Evolutionary conservation across 257 asterid species (phyloP), one percentile per base, ranked within the genome.

Genomic region (Cordia subcordata): DNA sequence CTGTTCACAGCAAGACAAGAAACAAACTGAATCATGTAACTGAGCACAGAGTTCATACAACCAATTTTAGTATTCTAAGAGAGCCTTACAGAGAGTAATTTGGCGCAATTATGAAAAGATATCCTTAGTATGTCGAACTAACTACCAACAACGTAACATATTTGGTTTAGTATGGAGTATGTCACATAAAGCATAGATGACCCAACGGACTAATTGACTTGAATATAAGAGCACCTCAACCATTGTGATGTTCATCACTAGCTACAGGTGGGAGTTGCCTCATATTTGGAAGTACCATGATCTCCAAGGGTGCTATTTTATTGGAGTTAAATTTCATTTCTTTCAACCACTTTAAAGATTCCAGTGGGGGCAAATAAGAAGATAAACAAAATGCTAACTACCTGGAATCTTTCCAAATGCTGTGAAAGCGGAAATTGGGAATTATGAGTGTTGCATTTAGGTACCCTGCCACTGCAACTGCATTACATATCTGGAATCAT

Each of bases 331-430:
- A 49, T 49, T 21, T 49, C 20, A 49, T 8, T 49, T 17, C 6
- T 27, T n/a, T 49, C 11, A 49, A 19, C 20, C 20, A 21, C 20
- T 49, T 49, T 18, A 49, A 4, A 49, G 20, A 8, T 15, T 27
- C 35, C 35, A 1, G 35, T 9, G 16, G 54, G 11, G 53, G 22
- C 2, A 14, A 9, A 49, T 49, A n/a, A 5, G 23, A 49, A 49
- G 23, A 49, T 4, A 3, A 20, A 55, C 17, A 33, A 23, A 6
- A 18, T 13, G 46, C 4, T 61, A 75, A 79, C 55, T 76, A 74
- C 97, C 97, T 90, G 8, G 94, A 77, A 65, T 90, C 97, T 70
- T 69, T 81, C 97, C 97, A 90, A 57, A 90, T 84, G 63, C 73
- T 90, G 71, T 89, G 90, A 60, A 79, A 71, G 71, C 86, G 94